Percentiles rank a stretch among this genome's conserved stretches.
phyloP scores from a whole-genome alignment of 2,329 filamentous ascomycete species.

The Zopfia rhizophila region DNA sequence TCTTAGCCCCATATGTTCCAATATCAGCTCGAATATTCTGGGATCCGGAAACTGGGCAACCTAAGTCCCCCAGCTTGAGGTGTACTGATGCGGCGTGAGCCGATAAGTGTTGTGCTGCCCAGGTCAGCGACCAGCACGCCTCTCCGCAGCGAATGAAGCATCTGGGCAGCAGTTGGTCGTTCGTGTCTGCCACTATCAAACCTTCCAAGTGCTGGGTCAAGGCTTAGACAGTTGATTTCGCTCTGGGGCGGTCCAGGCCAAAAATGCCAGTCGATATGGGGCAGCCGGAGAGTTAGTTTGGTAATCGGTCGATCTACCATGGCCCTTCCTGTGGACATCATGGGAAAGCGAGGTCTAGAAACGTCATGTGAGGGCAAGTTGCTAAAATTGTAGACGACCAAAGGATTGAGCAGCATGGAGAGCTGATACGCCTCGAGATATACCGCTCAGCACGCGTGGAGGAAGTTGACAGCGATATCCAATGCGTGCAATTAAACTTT shows the following conservation, averaged over 20 bases:
- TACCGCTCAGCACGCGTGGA: slow-evolving; percentile 30
- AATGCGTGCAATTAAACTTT: slow-evolving; percentile 1
- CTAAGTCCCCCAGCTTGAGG: too few species aligned
- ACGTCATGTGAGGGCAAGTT: slow-evolving; percentile 3
- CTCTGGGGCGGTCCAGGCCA: slow-evolving; percentile 31
- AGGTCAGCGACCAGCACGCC: too few species aligned
- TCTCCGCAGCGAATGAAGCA: too few species aligned
- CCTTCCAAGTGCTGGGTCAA: too few species aligned
- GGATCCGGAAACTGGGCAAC: too few species aligned
- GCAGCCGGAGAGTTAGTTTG: slow-evolving; percentile 30
- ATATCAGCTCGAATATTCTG: too few species aligned
- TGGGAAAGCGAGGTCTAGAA: slow-evolving; percentile 7
- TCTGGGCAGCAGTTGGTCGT: too few species aligned
- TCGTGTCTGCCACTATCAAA: too few species aligned
- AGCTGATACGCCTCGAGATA: slow-evolving; percentile 33
- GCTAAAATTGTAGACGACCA: slow-evolving; percentile 16
- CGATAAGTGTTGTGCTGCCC: too few species aligned
- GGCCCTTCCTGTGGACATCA: slow-evolving; percentile 3
- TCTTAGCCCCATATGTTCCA: too few species aligned
- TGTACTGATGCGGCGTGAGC: too few species aligned
- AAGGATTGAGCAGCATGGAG: slow-evolving; percentile 24
- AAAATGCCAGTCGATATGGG: slow-evolving; percentile 27
- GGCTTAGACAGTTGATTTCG: too few species aligned
- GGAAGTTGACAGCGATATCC: slow-evolving; percentile 21
- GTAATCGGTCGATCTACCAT: slow-evolving; percentile 21